Evolutionary conservation across 2,329 filamentous ascomycete genomes (phyloP), one percentile per base, ranked within the genome.

Genomic region (Simplicillium aogashimaense): DNA sequence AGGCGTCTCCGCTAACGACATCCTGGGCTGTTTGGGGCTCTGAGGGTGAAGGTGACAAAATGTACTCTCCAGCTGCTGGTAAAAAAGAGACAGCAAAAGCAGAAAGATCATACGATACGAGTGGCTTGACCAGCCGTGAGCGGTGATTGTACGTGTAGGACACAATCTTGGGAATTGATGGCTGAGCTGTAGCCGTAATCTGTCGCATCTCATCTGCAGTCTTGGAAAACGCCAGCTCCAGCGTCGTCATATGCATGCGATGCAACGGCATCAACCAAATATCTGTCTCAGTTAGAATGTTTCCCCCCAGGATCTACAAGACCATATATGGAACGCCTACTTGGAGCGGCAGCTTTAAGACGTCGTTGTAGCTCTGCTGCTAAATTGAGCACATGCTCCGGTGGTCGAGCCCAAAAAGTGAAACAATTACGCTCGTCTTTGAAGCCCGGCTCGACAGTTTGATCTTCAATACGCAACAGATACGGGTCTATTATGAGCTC

Each of bases 61-160:
- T 4, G 18, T 57, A 51, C 62, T 87, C 82, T 10, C 77, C 79
- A 4, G 78, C 72, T 0, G 86, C 86, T 1, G 90, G 89, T 2
- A 95, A 65, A 60, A 94, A 95, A 18, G 85, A 92, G 29, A 97
- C 63, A 1, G 90, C 90, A 41, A 95, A 70, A 13, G 88, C 90
- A 5, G 87, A 81, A 1, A 85, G 74, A 56, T 97, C 90, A 55
- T 84, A 94, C 17, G 85, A 87, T 35, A 97, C 59, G 56, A 83
- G 70, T 1, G 90, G 90, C 58, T 84, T 92, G 44, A 94, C 76
- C 3, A 95, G 76, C 10, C 86, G 77, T 1, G 84, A 67, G 35
- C 83, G 79, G 55, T 88, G 81, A 4, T 63, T 57, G 52, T 73
- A 70, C 0, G 84, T 79, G 54, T 82, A 80, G 53, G 81, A 75